Conservation (phyloP, 768 basidiomycete species). For the Dentipellis fragilis region DNA sequence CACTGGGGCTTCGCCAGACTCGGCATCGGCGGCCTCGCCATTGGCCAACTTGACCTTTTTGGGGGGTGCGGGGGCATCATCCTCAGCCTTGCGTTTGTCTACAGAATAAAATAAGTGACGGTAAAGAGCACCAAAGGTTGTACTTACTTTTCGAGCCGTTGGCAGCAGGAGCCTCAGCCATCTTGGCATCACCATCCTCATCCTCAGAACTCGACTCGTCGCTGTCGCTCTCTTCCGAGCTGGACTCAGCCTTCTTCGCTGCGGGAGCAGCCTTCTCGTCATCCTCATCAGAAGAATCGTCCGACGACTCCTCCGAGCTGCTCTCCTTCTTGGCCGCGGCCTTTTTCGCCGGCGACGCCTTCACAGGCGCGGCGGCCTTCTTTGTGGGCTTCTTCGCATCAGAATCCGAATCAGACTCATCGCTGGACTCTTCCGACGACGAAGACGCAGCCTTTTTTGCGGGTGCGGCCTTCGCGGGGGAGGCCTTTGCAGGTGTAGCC, state of each 20-base stretch:
- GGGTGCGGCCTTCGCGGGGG: slow-evolving; percentile 23
- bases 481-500: slow-evolving; percentile 7
- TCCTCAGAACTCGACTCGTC: slow-evolving; percentile 22
- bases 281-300: slow-evolving; percentile 17
- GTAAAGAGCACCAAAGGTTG: neutral
- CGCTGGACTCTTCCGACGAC: slow-evolving; percentile 18
- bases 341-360: slow-evolving; percentile 16
- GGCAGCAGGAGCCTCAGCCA: slow-evolving; percentile 33
- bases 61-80: slow-evolving; percentile 41
- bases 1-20: slow-evolving; percentile 22
- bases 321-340: slow-evolving; percentile 14
- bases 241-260: slow-evolving; percentile 11
- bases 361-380: slow-evolving; percentile 16
- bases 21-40: slow-evolving; percentile 36
- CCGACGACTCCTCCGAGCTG: slow-evolving; percentile 13
- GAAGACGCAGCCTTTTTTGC: slow-evolving; percentile 5
- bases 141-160: slow-evolving; percentile 15
- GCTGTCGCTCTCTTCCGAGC: slow-evolving; percentile 15
- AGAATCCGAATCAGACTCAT: slow-evolving; percentile 7
- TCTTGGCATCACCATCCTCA: slow-evolving; percentile 48
- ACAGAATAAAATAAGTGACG: slow-evolving; percentile 1
- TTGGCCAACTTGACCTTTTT: slow-evolving; percentile 80
- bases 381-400: slow-evolving; percentile 17
- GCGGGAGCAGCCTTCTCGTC: slow-evolving; percentile 1
- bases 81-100: slow-evolving; percentile 81